Evolutionary conservation across 73 alveolate genomes (phyloP).

Genomic region (Paramecium biaurelia): DNA sequence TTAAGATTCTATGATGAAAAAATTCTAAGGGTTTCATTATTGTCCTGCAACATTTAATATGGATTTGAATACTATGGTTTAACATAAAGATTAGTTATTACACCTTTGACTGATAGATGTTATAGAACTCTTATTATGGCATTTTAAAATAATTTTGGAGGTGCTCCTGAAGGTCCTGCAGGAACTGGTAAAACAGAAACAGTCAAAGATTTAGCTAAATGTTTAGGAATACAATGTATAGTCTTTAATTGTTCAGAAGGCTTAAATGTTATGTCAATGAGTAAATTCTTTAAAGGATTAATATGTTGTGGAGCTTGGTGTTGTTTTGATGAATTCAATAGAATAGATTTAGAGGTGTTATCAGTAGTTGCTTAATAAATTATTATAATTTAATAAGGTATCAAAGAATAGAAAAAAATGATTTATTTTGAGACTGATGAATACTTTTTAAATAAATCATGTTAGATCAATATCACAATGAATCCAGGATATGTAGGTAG

Average conservation of each 20-base stretch:
- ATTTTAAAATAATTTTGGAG: conserved; percentile 90
- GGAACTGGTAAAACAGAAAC: conserved; percentile 99
- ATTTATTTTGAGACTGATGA: conserved; percentile 78
- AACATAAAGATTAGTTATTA: conserved; percentile 92
- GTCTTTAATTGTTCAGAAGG: conserved; percentile 98
- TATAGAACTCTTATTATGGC: conserved; percentile 97
- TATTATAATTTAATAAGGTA: conserved; percentile 75
- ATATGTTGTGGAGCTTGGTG: conserved; percentile 97
- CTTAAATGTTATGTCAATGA: conserved; percentile 89
- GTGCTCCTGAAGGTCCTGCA: conserved; percentile 99
- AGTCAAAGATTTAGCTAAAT: conserved; percentile 94
- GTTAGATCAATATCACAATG: conserved; percentile 97
- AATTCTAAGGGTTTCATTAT: conserved; percentile 76
- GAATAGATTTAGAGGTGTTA: conserved; percentile 94
- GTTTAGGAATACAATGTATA: conserved; percentile 92
- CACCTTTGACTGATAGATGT: conserved; percentile 97
- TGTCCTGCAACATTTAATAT: conserved; percentile 83
- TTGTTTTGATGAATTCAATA: conserved; percentile 98
- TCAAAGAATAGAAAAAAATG: conserved; percentile 62
- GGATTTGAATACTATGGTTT: conserved; percentile 98
- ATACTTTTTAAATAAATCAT: conserved; percentile 75
- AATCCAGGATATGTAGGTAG: conserved; percentile 99
- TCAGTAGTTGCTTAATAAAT: conserved; percentile 81
- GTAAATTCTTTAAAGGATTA: conserved; percentile 95
- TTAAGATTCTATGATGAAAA: conserved; percentile 95